Evolutionary conservation across 495 filamentous ascomycete species (phyloP).

Genomic region (Aspergillus sclerotioniger): DNA sequence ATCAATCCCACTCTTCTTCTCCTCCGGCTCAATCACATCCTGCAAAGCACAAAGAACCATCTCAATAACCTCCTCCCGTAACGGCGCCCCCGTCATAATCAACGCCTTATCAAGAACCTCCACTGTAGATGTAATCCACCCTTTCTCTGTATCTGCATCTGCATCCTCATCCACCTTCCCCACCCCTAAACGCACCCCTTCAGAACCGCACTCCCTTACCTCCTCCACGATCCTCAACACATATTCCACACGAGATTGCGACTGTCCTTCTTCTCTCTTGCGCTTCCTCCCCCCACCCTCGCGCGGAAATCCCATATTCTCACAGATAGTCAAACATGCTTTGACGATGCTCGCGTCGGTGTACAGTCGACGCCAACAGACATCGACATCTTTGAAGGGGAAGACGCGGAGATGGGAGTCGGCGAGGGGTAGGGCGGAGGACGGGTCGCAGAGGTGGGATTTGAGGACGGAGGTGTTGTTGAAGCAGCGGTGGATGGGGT

Average conservation of each 20-base stretch:
- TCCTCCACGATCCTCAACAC: not conserved
- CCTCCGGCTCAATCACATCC: conserved; percentile 7
- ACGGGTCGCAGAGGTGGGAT: conserved; percentile 34
- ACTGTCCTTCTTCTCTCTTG: no score
- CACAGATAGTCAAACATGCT: conserved; percentile 41
- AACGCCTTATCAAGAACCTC: conserved; percentile 71
- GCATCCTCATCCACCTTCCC: not conserved
- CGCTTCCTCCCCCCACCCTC: not conserved
- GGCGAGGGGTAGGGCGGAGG: conserved; percentile 42
- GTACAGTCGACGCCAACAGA: conserved; percentile 73
- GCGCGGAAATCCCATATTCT: conserved; percentile 17
- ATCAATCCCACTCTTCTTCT: not conserved
- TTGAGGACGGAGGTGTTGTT: conserved; percentile 22
- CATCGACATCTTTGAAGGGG: conserved; percentile 70
- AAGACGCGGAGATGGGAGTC: conserved; percentile 70
- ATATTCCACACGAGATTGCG: not conserved
- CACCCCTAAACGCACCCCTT: not conserved
- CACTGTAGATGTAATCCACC: conserved; percentile 50
- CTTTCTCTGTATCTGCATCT: conserved; percentile 15
- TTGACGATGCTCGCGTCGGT: conserved; percentile 74
- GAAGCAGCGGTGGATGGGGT: conserved; percentile 46
- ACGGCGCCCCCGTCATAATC: conserved; percentile 75
- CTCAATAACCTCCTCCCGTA: conserved; percentile 62
- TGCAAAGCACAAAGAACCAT: conserved; percentile 31
- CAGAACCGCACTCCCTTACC: not conserved